These are phyloP conservation scores for Umbilicus rupestris DNA, from an alignment of 164 flowering plant genomes.

Conservation along the genomic window DNA sequence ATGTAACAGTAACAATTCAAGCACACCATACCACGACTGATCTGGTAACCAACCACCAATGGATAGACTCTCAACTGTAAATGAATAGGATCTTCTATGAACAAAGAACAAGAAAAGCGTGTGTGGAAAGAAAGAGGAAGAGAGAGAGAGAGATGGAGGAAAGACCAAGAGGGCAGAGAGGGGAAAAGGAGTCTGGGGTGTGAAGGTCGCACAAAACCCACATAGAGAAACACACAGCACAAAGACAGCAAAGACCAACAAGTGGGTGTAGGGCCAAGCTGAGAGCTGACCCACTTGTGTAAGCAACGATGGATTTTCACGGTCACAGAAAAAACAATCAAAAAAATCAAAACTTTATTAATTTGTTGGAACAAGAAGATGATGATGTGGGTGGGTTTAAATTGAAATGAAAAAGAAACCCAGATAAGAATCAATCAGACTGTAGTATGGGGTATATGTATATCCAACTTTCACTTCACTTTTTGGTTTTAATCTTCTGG, in stretches of 20 bases:
- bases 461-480: no score
- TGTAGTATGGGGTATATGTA: no score
- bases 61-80: background rate
- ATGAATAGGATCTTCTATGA: constrained; percentile 11
- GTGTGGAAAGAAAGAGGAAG: constrained; percentile 6
- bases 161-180: constrained; percentile 10
- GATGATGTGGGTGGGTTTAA: constrained; percentile 7
- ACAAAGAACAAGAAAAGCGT: constrained; percentile 10
- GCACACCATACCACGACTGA: background rate
- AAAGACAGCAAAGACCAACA: constrained; percentile 27
- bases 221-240: constrained; percentile 5
- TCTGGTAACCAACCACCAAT: background rate
- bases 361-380: constrained; percentile 10
- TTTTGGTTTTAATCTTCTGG: no score
- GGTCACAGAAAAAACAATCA: constrained; percentile 18
- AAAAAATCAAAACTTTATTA: no score
- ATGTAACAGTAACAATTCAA: background rate
- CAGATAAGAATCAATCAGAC: no score
- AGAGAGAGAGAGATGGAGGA: constrained; percentile 4
- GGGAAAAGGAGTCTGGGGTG: constrained; percentile 6
- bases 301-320: constrained; percentile 18
- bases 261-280: constrained; percentile 32
- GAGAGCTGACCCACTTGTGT: constrained; percentile 25
- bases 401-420: background rate
- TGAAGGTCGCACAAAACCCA: background rate